Conservation (phyloP, 768 basidiomycete genomes). For the Hygrophorus russula region DNA sequence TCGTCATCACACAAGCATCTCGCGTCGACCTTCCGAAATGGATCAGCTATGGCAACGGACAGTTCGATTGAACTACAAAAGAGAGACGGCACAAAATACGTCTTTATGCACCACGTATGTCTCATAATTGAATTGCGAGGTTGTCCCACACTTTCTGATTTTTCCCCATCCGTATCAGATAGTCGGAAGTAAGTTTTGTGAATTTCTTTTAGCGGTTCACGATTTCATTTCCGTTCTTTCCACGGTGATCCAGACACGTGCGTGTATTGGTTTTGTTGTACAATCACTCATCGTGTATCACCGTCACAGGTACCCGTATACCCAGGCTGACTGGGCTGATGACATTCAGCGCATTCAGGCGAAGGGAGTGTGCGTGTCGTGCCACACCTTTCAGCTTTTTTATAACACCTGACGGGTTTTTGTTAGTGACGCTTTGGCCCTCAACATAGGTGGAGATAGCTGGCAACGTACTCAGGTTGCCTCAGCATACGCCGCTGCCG, state of each 20-base stretch:
- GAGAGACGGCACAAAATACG: conserved; percentile 34
- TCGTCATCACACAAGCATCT: too few species aligned
- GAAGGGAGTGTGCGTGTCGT: conserved; percentile 27
- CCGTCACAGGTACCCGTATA: conserved; percentile 26
- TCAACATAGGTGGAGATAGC: conserved; percentile 46
- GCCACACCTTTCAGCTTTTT: background rate
- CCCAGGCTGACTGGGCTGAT: conserved; percentile 25
- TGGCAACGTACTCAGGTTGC: conserved; percentile 40
- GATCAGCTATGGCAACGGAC: conserved; percentile 11
- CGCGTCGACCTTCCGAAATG: too few species aligned
- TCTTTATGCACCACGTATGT: conserved; percentile 42
- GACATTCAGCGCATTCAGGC: conserved; percentile 31
- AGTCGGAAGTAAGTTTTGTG: conserved; percentile 30
- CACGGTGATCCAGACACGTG: conserved; percentile 27
- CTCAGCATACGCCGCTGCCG: conserved; percentile 41
- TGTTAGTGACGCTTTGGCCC: conserved; percentile 46
- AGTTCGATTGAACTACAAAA: conserved; percentile 21
- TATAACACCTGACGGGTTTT: conserved; percentile 12
- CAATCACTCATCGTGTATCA: background rate
- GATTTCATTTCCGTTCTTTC: background rate
- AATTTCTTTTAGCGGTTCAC: background rate
- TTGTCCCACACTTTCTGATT: background rate
- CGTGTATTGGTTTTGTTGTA: conserved; percentile 6
- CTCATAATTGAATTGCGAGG: background rate
- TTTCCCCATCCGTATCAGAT: conserved; percentile 19